phyloP scores from a whole-genome alignment of 2,329 filamentous ascomycete species.

The Diaporthe ampelina region DNA sequence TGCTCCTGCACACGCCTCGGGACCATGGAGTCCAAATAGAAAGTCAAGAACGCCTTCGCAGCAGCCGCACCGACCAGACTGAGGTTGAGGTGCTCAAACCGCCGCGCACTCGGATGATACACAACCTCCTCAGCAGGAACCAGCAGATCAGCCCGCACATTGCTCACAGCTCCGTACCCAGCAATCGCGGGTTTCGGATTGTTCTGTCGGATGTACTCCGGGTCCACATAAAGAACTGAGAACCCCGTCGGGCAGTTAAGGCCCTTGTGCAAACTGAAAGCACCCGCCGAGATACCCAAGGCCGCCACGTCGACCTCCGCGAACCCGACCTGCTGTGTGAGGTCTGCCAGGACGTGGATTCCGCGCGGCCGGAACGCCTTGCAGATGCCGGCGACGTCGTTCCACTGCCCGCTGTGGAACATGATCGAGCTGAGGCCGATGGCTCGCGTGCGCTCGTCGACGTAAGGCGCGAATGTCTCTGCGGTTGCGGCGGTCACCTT shows the following conservation, averaged over 20 bases:
- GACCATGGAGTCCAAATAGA: constrained; percentile 48
- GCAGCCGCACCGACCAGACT: constrained; percentile 46
- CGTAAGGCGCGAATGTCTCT: constrained; percentile 48
- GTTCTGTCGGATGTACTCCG: constrained; percentile 41
- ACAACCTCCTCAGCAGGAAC: constrained; percentile 41
- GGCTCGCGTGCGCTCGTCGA: constrained; percentile 49
- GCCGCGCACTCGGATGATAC: constrained; percentile 46
- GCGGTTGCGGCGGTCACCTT: constrained; percentile 41
- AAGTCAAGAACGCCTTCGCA: constrained; percentile 41
- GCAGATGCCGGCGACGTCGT: constrained; percentile 50
- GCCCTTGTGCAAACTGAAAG: constrained; percentile 52
- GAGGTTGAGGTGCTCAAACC: constrained; percentile 51
- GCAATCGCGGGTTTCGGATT: constrained; percentile 48
- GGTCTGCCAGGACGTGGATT: constrained; percentile 50
- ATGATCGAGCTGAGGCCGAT: constrained; percentile 52
- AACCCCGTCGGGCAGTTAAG: constrained; percentile 51
- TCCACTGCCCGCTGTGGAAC: constrained; percentile 52
- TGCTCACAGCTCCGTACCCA: constrained; percentile 45
- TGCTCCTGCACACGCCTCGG: constrained; percentile 47
- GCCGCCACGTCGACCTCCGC: constrained; percentile 46
- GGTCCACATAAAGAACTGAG: constrained; percentile 49
- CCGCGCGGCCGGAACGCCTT: constrained; percentile 45
- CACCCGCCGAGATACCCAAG: constrained; percentile 48
- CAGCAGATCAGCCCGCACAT: constrained; percentile 44
- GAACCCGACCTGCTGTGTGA: constrained; percentile 53